Conservation (phyloP, 768 basidiomycete genomes). For the Tricholomella constricta region DNA sequence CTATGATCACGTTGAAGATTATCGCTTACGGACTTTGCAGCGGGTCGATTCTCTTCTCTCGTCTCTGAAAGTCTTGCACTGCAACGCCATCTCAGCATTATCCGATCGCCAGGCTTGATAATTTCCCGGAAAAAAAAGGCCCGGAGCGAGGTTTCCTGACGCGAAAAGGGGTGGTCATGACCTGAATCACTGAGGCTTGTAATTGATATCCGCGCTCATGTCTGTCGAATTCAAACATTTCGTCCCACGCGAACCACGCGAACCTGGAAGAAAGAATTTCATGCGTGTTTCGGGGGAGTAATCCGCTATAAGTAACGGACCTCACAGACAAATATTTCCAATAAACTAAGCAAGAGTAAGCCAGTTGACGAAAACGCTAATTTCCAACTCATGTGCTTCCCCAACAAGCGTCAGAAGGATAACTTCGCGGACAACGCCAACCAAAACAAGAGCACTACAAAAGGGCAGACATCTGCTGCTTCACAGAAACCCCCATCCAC, state of each 20-base stretch:
- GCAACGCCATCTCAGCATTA: neutral
- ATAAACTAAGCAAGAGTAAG: neutral
- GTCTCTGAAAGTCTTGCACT: neutral
- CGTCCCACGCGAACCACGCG: conserved; percentile 24
- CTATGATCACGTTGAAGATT: neutral
- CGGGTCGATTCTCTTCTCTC: neutral
- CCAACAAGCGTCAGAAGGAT: conserved; percentile 31
- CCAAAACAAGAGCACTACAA: conserved; percentile 28
- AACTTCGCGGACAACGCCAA: conserved; percentile 29
- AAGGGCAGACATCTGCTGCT: conserved; percentile 19
- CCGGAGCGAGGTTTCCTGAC: neutral
- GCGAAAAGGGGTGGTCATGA: conserved; percentile 1
- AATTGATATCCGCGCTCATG: conserved; percentile 6
- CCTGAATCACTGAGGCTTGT: conserved; percentile 7
- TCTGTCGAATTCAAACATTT: conserved; percentile 13
- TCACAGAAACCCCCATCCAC: conserved; percentile 18
- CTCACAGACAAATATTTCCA: neutral
- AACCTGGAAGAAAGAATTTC: neutral
- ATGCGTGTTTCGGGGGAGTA: conserved; percentile 1
- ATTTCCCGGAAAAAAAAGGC: neutral
- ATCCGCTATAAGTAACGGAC: conserved; percentile 16
- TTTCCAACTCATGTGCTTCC: conserved; percentile 33
- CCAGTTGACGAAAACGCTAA: conserved; percentile 7
- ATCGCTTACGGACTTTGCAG: too few relatives aligned
- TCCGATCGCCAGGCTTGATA: conserved; percentile 8